A percentile compares a stretch with the other conserved stretches of the same genome.
Conservation (phyloP, 352 stramenopile genomes). For the Globisporangium alternatum region DNA sequence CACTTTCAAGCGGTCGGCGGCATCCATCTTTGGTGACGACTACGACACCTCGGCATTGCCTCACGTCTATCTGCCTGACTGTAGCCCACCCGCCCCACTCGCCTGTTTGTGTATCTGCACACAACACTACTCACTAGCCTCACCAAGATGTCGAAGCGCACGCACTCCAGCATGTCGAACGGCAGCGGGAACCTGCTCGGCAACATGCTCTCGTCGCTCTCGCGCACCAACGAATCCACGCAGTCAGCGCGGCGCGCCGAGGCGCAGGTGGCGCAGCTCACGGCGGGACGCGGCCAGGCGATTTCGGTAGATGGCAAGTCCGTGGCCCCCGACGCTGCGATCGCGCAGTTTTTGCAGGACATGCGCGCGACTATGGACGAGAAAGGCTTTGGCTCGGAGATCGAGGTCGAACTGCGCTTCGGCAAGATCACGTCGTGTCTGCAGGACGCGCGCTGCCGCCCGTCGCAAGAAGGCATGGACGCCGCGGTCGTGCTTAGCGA, state of each 20-base stretch:
- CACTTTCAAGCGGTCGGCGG: no score
- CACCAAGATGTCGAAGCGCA: conserved; percentile 59
- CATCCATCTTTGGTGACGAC: background rate
- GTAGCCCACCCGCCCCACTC: no score
- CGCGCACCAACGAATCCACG: conserved; percentile 72
- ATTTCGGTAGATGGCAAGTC: conserved; percentile 71
- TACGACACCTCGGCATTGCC: background rate
- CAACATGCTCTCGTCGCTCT: conserved; percentile 74
- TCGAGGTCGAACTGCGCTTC: conserved; percentile 84
- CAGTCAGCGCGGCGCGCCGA: conserved; percentile 73
- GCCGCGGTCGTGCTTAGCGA: conserved; percentile 72
- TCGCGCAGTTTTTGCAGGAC: conserved; percentile 77
- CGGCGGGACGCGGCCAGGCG: conserved; percentile 61
- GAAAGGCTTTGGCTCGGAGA: conserved; percentile 68
- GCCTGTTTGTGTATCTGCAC: background rate
- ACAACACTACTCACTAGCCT: background rate
- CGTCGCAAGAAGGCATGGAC: conserved; percentile 67
- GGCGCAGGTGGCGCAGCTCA: conserved; percentile 69
- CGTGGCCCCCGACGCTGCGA: conserved; percentile 65
- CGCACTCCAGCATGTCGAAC: conserved; percentile 44
- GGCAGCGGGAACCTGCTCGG: conserved; percentile 36
- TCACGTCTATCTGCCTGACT: background rate
- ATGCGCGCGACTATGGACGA: conserved; percentile 78
- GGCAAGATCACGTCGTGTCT: conserved; percentile 78
- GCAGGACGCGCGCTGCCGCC: conserved; percentile 68